These are phyloP conservation scores for Podaxis sp. DNA, from an alignment of 768 basidiomycete species.

Conservation along the genomic window DNA sequence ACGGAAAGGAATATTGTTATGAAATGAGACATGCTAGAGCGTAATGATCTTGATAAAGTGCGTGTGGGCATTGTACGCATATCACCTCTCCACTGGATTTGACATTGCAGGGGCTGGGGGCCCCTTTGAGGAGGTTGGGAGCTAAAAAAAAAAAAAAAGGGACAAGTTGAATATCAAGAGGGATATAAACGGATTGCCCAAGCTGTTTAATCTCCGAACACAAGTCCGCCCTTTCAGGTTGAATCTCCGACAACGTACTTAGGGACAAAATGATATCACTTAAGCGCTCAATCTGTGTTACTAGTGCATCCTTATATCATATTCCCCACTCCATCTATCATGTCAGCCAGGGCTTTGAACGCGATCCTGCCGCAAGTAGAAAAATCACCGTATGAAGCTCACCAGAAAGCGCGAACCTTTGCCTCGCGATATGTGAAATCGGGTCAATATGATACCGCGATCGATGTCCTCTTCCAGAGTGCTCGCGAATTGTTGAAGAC, in stretches of 20 bases:
- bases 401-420: conserved; percentile 96
- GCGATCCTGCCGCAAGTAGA: conserved; percentile 76
- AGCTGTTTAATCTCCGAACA: neutral
- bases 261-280: neutral
- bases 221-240: conserved; percentile 13
- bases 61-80: too few relatives aligned
- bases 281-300: neutral
- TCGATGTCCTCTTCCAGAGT: conserved; percentile 90
- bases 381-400: conserved; percentile 85
- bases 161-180: neutral
- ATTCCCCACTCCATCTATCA: conserved; percentile 30
- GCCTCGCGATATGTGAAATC: conserved; percentile 86
- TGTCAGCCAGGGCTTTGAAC: conserved; percentile 64
- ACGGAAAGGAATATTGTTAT: neutral
- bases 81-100: too few relatives aligned
- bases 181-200: neutral
- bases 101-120: too few relatives aligned
- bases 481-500: conserved; percentile 86
- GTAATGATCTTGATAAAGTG: too few relatives aligned
- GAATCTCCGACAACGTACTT: conserved; percentile 15
- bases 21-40: neutral
- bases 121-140: too few relatives aligned
- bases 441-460: conserved; percentile 79
- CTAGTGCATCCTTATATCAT: neutral
- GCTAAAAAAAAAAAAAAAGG: too few relatives aligned